phyloP scores from a whole-genome alignment of 2,329 filamentous ascomycete genomes.

The Paraconiothyrium brasiliense region DNA sequence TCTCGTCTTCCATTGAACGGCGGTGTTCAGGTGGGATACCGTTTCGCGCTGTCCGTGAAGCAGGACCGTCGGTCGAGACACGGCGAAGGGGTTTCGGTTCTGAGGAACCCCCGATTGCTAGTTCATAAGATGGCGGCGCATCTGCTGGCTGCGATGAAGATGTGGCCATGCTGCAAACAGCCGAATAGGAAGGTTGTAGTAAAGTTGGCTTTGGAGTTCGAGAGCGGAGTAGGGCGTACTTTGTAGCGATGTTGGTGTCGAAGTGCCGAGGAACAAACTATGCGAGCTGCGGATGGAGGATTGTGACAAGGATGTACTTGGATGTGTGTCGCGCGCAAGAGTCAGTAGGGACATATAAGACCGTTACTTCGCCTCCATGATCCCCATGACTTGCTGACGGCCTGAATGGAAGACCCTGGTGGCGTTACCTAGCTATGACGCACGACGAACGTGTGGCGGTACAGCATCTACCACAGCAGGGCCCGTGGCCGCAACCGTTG shows the following conservation, averaged over 20 bases:
- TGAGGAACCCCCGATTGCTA: constrained; percentile 36
- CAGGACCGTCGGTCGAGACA: constrained; percentile 44
- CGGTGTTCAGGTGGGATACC: constrained; percentile 63
- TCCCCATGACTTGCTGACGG: constrained; percentile 13
- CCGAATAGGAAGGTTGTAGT: not conserved
- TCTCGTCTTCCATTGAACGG: constrained; percentile 70
- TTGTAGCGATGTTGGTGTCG: not conserved
- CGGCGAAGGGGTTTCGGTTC: constrained; percentile 30
- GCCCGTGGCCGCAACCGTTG: too few relatives aligned
- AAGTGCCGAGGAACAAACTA: not conserved
- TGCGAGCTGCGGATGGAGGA: constrained; percentile 8
- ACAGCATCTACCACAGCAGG: not conserved
- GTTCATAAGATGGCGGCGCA: constrained; percentile 47
- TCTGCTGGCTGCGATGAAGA: constrained; percentile 34
- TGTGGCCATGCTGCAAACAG: constrained; percentile 28
- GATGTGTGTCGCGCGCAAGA: not conserved
- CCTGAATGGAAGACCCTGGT: constrained; percentile 12
- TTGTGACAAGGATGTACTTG: constrained; percentile 11
- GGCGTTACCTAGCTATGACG: constrained; percentile 8
- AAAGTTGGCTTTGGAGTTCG: not conserved
- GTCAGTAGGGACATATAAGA: not conserved
- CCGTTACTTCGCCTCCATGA: constrained; percentile 10
- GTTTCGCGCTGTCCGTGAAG: constrained; percentile 53
- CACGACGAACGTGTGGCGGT: not conserved
- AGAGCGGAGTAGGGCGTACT: not conserved